These are phyloP conservation scores for Jatropha curcas DNA, from an alignment of 345 rosid genomes.

Conservation along the genomic window DNA sequence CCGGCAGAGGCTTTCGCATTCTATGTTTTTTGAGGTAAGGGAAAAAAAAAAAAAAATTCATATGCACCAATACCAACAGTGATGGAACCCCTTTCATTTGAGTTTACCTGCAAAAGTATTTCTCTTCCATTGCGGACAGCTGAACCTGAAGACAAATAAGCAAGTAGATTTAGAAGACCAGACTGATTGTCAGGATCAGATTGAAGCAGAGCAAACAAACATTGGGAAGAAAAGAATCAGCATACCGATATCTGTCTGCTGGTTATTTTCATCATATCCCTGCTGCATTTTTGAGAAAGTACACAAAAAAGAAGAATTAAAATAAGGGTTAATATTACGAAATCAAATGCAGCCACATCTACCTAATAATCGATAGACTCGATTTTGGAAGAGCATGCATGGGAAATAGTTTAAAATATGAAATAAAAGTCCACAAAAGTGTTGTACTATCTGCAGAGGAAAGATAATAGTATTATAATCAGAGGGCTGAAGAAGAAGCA, in stretches of 20 bases:
- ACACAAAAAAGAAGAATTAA: neutral
- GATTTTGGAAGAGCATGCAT: no score
- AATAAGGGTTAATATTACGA: neutral
- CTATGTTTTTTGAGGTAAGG: constrained; percentile 14
- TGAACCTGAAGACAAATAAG: constrained; percentile 46
- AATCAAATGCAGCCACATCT: neutral
- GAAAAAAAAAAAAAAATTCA: constrained; percentile 3
- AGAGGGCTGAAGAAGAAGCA: neutral
- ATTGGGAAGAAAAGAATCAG: constrained; percentile 12
- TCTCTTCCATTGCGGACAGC: constrained; percentile 67
- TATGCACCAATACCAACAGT: neutral
- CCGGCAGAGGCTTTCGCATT: neutral
- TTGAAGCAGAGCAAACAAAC: neutral
- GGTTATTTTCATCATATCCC: constrained; percentile 48
- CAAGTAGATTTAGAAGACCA: constrained; percentile 12
- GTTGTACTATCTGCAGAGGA: neutral
- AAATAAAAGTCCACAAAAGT: neutral
- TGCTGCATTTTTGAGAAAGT: constrained; percentile 28
- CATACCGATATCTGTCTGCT: constrained; percentile 63
- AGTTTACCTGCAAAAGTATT: constrained; percentile 70
- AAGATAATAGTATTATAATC: neutral
- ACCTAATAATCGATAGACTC: neutral
- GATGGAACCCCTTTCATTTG: neutral
- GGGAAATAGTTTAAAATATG: neutral
- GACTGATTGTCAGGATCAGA: neutral